Evolutionary conservation across 176 grass and related monocot genomes (phyloP), one percentile per base, ranked within the genome.

Genomic region (Bromus sterilis): DNA sequence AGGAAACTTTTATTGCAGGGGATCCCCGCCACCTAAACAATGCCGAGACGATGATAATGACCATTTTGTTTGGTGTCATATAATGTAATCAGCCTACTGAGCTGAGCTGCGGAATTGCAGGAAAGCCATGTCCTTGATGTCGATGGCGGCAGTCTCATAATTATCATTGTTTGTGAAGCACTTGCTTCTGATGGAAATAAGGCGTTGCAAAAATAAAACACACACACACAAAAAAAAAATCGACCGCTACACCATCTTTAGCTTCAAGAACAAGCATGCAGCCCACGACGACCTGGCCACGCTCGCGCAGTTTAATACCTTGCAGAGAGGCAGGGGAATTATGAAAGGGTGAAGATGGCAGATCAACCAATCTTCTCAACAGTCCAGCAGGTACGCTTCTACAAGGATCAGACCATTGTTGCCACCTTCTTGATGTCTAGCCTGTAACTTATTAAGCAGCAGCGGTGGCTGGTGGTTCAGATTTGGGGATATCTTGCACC

Each of bases 401-500:
- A 21, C 18, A 21, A 6, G 48, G 48, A 51, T 18, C 6, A 51
- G 48, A 51, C 48, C 6, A 51, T 15, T 51, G 18, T 51, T 51
- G 18, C 2, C 0, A 21, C 78, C 9, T 34, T 12, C 63, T 55
- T 25, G 57, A 40, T 80, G 64, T 41, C 29, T 66, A 53, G 14
- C 2, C 43, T 0, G 23, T 0, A 25, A 66, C 40, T 23, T 59
- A 68, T 37, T 88, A 95, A 61, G 85, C 58, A 2, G 66, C 7
- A 20, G 49, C 1, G 49, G 9, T 7, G 4, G 60, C 75, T 12
- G 72, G 60, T 10, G 71, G 76, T 57, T 73, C 85, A 37, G 82
- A 75, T 76, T 87, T 88, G 3, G 75, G 66, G 42, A 59, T 55
- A 18, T 88, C 78, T 51, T 95, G 74, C 56, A 74, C 25, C 77